Evolutionary conservation across 2,329 filamentous ascomycete genomes (phyloP), one percentile per base, ranked within the genome.

Genomic region (Monosporascus sp.): DNA sequence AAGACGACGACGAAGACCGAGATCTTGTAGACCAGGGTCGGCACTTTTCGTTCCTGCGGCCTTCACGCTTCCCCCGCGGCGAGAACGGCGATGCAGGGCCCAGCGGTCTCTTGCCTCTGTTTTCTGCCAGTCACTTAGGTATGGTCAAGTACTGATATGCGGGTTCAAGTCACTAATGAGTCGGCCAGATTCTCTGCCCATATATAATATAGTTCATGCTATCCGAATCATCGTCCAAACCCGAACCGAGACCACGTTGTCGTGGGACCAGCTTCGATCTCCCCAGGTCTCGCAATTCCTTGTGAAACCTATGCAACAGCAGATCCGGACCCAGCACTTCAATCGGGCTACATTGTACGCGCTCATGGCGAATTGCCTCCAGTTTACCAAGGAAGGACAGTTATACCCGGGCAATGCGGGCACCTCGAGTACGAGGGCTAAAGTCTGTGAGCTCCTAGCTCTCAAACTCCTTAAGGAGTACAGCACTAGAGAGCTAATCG

Each of bases 201-300:
- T 96, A 54, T 97, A 97, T 76, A 88, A 86, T 70, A 85, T 95
- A 60, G 96, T 92, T 28, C 93, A 97, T 71, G 85, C 89, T 35
- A 92, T 97, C 58, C 88, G 93, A 60, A 85, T 91, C 51, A 80
- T 97, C 53, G 86, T 97, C 55, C 82, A 89, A 60, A 80, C 89
- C 55, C 85, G 89, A 66, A 96, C 91, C 70, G 93, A 97, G 74
- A 97, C 92, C 2, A 93, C 91, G 0, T 75, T 97, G 49, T 87
- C 91, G 17, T 97, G 92, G 92, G 93, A 97, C 59, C 93, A 97
- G 70, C 78, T 97, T 58, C 85, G 92, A 58, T 96, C 91, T n/a
- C 93, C 93, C 3, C 93, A 97, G 68, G 87, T 97, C 53, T 96
- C 91, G 17, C 92, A 96, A 67, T 97, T 97, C 68, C 80, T 97